Conservation (phyloP, 2,329 filamentous ascomycete species). For the Fusarium sp. region DNA sequence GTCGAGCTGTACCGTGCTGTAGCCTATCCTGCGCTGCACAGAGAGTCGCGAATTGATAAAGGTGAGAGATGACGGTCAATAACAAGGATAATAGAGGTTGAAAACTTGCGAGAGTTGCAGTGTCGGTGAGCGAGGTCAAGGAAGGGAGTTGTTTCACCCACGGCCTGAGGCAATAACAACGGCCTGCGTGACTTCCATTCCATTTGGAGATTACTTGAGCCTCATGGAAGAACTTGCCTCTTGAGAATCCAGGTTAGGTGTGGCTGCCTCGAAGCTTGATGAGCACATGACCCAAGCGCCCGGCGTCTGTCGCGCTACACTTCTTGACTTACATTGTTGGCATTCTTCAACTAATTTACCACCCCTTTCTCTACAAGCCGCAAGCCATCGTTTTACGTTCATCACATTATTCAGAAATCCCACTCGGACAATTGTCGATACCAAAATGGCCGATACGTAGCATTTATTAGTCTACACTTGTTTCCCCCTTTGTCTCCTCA, state of each 20-base stretch:
- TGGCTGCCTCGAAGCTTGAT: neutral
- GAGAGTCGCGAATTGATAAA: slow-evolving; percentile 22
- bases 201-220: slow-evolving; percentile 12
- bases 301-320: slow-evolving; percentile 35
- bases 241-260: neutral
- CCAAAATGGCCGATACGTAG: slow-evolving; percentile 1
- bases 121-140: slow-evolving; percentile 17
- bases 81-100: slow-evolving; percentile 25
- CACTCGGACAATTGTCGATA: neutral
- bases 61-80: slow-evolving; percentile 26
- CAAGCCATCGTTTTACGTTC: slow-evolving; percentile 2
- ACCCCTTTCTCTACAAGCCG: neutral
- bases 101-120: slow-evolving; percentile 9
- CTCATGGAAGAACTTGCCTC: slow-evolving; percentile 2
- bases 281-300: slow-evolving; percentile 33
- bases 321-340: neutral
- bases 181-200: slow-evolving; percentile 8
- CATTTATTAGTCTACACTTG: slow-evolving; percentile 3
- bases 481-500: slow-evolving; percentile 15
- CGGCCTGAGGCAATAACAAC: slow-evolving; percentile 24
- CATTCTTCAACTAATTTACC: neutral
- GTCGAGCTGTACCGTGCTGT: slow-evolving; percentile 5
- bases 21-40: neutral
- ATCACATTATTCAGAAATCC: slow-evolving; percentile 1
- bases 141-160: slow-evolving; percentile 12